Percentiles rank a stretch among this genome's conserved stretches.
These are phyloP conservation scores for Imleria badia DNA, from an alignment of 768 basidiomycete genomes.

Conservation along the genomic window DNA sequence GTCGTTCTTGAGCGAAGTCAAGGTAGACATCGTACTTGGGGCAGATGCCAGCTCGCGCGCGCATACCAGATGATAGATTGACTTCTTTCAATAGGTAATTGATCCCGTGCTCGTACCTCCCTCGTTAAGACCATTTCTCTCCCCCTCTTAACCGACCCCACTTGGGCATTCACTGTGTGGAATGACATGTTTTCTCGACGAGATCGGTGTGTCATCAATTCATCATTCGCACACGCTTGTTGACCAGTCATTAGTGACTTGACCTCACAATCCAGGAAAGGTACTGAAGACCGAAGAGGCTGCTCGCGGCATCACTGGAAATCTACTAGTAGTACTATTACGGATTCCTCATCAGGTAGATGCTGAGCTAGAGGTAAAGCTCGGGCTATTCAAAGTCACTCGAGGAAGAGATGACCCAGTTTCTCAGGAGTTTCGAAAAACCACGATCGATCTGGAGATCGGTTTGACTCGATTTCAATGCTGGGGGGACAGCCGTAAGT, in stretches of 20 bases:
- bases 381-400: constrained; percentile 46
- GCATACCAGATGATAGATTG: constrained; percentile 11
- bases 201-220: constrained; percentile 27
- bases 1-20: constrained; percentile 38
- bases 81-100: constrained; percentile 53
- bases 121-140: constrained; percentile 49
- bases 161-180: constrained; percentile 45
- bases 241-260: not conserved
- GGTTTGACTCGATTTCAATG: constrained; percentile 3
- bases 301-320: constrained; percentile 1
- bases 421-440: constrained; percentile 2
- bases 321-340: constrained; percentile 28
- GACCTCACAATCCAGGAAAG: constrained; percentile 13
- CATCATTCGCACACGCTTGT: not conserved
- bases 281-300: constrained; percentile 32
- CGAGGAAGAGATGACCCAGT: not conserved
- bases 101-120: constrained; percentile 59
- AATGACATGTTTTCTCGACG: constrained; percentile 47
- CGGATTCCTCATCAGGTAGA: constrained; percentile 34
- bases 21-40: constrained; percentile 63
- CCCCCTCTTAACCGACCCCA: constrained; percentile 22
- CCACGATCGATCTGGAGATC: constrained; percentile 18
- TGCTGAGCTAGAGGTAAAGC: constrained; percentile 40
- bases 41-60: constrained; percentile 70
- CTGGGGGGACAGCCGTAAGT: constrained; percentile 1